Evolutionary conservation across 2,329 filamentous ascomycete species (phyloP).

Genomic region (Aspergillus sp.): DNA sequence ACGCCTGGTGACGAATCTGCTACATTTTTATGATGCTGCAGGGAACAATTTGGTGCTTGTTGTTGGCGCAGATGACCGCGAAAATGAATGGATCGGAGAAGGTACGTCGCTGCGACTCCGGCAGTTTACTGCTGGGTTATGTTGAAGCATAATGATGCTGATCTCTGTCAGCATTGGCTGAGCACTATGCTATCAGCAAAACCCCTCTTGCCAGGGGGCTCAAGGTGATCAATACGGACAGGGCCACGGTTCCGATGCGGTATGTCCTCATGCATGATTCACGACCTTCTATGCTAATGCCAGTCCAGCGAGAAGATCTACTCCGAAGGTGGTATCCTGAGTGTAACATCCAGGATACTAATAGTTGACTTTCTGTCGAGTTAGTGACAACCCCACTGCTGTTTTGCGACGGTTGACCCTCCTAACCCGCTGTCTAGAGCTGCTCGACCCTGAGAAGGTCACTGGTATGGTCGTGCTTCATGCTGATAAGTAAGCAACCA

Average conservation of each 20-base stretch:
- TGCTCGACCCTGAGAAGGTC: conserved; percentile 79
- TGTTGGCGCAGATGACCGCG: conserved; percentile 84
- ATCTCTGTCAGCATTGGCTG: conserved; percentile 67
- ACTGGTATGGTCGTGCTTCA: conserved; percentile 87
- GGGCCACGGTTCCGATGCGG: conserved; percentile 77
- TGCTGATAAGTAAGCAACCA: conserved; percentile 65
- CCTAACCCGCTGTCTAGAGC: conserved; percentile 33
- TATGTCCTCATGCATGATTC: conserved; percentile 25
- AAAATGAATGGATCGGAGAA: conserved; percentile 97
- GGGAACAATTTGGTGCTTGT: conserved; percentile 90
- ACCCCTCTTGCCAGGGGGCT: conserved; percentile 79
- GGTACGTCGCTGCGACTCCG: conserved; percentile 32
- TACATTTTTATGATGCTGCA: conserved; percentile 94
- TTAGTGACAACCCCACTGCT: conserved; percentile 25
- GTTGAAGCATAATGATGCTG: conserved; percentile 5
- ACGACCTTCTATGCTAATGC: conserved; percentile 21
- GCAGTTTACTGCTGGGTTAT: background rate
- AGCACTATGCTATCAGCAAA: conserved; percentile 89
- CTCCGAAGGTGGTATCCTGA: conserved; percentile 83
- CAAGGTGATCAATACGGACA: conserved; percentile 90
- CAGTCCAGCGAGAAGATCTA: conserved; percentile 80
- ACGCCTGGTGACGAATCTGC: conserved; percentile 88
- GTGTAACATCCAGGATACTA: conserved; percentile 91
- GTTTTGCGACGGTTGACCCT: background rate
- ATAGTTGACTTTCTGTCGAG: conserved; percentile 89